Evolutionary conservation across 768 basidiomycete genomes (phyloP).

Genomic region (Tylopilus intermedius): DNA sequence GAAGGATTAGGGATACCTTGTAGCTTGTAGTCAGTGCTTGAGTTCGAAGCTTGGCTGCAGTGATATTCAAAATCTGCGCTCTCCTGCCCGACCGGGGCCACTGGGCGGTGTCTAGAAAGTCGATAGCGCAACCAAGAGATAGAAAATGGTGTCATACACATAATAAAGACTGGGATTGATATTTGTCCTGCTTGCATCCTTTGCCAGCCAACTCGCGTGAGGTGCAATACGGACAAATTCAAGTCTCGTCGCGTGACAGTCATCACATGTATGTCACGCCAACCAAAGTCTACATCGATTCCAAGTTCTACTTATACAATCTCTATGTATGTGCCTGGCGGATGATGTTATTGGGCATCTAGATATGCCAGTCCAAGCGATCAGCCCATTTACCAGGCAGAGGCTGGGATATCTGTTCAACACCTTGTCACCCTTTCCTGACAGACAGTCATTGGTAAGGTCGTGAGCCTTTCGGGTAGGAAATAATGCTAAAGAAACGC

Average conservation of each 20-base stretch:
- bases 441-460: neutral
- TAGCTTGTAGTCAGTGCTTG: neutral
- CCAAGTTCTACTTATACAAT: too few relatives aligned
- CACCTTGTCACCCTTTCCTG: neutral
- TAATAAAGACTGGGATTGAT: conserved; percentile 63
- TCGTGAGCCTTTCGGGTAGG: neutral
- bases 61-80: conserved; percentile 95
- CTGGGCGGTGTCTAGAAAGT: conserved; percentile 61
- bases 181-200: conserved; percentile 47
- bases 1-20: neutral
- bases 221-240: neutral
- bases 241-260: neutral
- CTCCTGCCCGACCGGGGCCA: conserved; percentile 85
- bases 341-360: neutral
- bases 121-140: neutral
- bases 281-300: too few relatives aligned
- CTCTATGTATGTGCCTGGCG: too few relatives aligned
- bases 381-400: neutral
- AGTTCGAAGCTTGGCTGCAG: conserved; percentile 79
- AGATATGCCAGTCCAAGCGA: neutral
- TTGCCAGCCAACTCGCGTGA: neutral
- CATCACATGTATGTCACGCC: neutral
- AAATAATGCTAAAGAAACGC: neutral
- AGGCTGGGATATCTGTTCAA: neutral
- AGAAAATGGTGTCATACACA: conserved; percentile 47